A percentile compares a stretch with the other conserved stretches of the same genome.
Conservation (phyloP, 176 grass and related monocot species). For the Dendrocalamus sinicus region DNA sequence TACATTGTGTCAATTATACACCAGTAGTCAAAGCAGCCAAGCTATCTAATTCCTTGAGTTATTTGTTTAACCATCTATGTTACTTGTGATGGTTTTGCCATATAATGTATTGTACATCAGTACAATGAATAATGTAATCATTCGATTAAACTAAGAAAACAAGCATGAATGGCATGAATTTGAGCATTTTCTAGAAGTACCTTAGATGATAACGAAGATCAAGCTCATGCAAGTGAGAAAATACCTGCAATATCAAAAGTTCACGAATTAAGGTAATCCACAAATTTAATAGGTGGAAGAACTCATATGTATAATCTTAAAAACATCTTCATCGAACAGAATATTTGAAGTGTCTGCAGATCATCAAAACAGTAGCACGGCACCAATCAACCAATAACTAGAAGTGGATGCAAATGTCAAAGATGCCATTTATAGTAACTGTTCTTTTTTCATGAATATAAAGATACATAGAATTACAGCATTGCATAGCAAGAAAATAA, state of each 20-base stretch:
- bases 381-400: constrained; percentile 5
- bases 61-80: not conserved
- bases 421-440: constrained; percentile 27
- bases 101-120: constrained; percentile 7
- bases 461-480: constrained; percentile 21
- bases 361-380: constrained; percentile 5
- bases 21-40: not conserved
- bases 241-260: constrained; percentile 64
- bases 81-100: constrained; percentile 20
- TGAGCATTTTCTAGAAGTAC: constrained; percentile 49
- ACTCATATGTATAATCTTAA: constrained; percentile 7
- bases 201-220: constrained; percentile 98
- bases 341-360: constrained; percentile 5
- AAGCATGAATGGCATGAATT: constrained; percentile 3
- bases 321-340: constrained; percentile 18
- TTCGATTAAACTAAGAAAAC: constrained; percentile 29
- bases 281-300: constrained; percentile 5
- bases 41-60: not conserved
- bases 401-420: constrained; percentile 27
- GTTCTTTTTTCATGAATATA: constrained; percentile 18
- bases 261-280: constrained; percentile 14
- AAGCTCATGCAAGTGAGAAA: constrained; percentile 95
- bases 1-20: constrained; percentile 11
- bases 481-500: constrained; percentile 7
- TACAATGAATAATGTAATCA: constrained; percentile 7